phyloP scores from a whole-genome alignment of 2,329 filamentous ascomycete genomes.

The Aspergillus texensis region DNA sequence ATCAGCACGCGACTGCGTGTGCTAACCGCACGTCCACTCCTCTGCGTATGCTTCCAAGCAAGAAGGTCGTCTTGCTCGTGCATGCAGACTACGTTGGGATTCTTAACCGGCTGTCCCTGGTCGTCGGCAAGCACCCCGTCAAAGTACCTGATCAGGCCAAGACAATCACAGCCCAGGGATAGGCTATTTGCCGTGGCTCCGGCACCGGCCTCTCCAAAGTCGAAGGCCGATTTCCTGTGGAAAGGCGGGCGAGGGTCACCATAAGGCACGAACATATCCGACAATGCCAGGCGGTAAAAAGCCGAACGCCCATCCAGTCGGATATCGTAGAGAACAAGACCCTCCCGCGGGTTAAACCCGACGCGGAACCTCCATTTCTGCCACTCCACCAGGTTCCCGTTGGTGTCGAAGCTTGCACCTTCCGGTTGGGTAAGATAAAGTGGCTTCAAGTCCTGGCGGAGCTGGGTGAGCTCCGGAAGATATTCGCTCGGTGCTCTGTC shows the following conservation, averaged over 20 bases:
- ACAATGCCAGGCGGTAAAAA: conserved; percentile 69
- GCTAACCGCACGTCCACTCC: conserved; percentile 65
- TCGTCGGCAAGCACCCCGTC: conserved; percentile 61
- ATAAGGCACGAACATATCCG: conserved; percentile 64
- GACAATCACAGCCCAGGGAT: conserved; percentile 43
- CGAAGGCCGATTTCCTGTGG: conserved; percentile 72
- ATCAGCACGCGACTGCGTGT: conserved; percentile 69
- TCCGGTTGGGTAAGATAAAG: too few relatives aligned
- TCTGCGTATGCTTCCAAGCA: conserved; percentile 72
- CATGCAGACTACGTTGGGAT: conserved; percentile 69
- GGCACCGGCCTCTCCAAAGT: conserved; percentile 68
- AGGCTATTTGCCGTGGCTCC: conserved; percentile 71
- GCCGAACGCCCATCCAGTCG: conserved; percentile 64
- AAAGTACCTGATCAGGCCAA: conserved; percentile 71
- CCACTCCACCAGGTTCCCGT: conserved; percentile 44
- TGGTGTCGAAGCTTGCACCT: too few relatives aligned
- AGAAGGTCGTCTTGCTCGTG: conserved; percentile 73
- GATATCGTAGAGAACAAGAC: conserved; percentile 69
- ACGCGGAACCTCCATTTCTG: conserved; percentile 68
- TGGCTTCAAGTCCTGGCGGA: too few relatives aligned
- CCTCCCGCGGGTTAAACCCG: conserved; percentile 66
- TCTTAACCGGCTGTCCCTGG: conserved; percentile 59
- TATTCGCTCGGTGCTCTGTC: too few relatives aligned
- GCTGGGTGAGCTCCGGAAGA: too few relatives aligned
- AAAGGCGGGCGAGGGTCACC: conserved; percentile 67